Conservation (phyloP, 1,284 basidiomycete species). For the Boletellus deceptivus region DNA sequence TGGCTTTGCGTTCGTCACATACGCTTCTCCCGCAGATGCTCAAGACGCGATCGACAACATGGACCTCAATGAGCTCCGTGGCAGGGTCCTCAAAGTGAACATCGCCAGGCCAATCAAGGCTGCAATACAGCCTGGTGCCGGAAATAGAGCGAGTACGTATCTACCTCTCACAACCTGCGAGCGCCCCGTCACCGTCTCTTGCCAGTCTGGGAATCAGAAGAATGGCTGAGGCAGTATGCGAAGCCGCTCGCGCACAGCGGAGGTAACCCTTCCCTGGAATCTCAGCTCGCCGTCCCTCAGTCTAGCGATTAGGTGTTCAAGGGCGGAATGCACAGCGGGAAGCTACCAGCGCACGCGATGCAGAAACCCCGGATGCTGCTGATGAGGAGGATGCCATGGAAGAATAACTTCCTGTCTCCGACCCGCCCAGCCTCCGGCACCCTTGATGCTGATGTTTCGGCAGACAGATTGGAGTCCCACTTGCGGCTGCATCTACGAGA, state of each 20-base stretch:
- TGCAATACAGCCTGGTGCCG: slow-evolving; percentile 52
- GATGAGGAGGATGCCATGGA: slow-evolving; percentile 58
- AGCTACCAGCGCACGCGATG: slow-evolving; percentile 16
- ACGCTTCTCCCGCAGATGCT: slow-evolving; percentile 69
- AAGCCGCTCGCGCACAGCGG: slow-evolving; percentile 71
- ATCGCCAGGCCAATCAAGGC: slow-evolving; percentile 72
- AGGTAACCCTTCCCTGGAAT: slow-evolving; percentile 43
- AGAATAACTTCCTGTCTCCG: slow-evolving; percentile 36
- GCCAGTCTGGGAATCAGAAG: slow-evolving; percentile 85
- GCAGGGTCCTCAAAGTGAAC: slow-evolving; percentile 74
- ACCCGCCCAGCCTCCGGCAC: neutral
- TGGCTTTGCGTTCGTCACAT: slow-evolving; percentile 81
- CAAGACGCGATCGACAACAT: slow-evolving; percentile 88
- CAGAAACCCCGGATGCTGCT: slow-evolving; percentile 24
- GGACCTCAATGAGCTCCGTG: slow-evolving; percentile 78
- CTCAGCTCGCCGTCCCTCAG: slow-evolving; percentile 11
- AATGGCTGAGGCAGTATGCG: slow-evolving; percentile 72
- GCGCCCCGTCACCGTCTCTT: slow-evolving; percentile 8
- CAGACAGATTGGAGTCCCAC: neutral
- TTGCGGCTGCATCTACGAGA: too few relatives aligned
- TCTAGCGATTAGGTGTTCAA: slow-evolving; percentile 49
- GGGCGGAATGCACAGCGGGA: slow-evolving; percentile 39
- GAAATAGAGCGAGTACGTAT: slow-evolving; percentile 70
- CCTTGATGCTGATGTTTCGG: slow-evolving; percentile 1
- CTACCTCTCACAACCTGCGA: neutral